Evolutionary conservation across 345 rosid genomes (phyloP).

Genomic region (Boechera retrofracta): DNA sequence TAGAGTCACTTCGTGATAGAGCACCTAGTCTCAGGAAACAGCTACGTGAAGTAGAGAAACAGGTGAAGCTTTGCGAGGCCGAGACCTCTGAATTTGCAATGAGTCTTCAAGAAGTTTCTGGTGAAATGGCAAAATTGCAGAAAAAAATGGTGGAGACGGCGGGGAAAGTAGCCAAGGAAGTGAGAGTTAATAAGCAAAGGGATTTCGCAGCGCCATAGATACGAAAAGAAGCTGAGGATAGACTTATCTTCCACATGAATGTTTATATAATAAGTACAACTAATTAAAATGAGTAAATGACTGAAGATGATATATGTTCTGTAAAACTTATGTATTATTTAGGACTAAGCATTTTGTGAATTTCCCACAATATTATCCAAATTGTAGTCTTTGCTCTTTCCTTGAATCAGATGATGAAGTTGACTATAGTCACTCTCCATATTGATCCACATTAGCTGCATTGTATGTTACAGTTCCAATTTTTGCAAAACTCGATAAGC

Average conservation of each 20-base stretch:
- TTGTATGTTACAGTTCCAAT: too few species aligned
- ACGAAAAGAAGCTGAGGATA: neutral
- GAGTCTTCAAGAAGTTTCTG: neutral
- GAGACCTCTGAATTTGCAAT: neutral
- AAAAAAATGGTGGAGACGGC: neutral
- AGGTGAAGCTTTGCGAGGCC: neutral
- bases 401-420: neutral
- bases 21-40: neutral
- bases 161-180: neutral
- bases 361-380: neutral
- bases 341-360: neutral
- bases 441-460: neutral
- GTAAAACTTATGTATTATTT: neutral
- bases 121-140: neutral
- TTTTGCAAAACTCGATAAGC: neutral
- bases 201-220: neutral
- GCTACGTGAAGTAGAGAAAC: slow-evolving; percentile 2
- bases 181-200: neutral
- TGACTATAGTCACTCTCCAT: neutral
- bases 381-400: neutral
- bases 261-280: neutral
- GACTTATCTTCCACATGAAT: neutral
- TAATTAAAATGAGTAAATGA: neutral
- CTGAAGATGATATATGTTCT: neutral
- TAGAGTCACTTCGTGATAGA: neutral